Conservation (phyloP, 345 rosid genomes). For the Hirschfeldia incana region DNA sequence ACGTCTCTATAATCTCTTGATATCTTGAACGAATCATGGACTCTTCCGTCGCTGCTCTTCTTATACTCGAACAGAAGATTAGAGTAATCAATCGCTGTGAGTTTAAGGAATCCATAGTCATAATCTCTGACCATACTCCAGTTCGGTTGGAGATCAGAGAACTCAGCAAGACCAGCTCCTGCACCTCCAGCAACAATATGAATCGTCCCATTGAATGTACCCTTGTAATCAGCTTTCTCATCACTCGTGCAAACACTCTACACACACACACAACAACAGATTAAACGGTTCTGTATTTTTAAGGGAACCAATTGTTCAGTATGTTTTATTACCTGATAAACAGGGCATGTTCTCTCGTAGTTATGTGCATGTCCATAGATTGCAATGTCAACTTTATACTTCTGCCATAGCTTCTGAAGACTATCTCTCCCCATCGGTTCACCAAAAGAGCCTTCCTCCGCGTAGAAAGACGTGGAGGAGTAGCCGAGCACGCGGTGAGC, state of each 20-base stretch:
- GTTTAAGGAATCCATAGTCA: conserved; percentile 58
- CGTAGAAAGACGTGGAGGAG: conserved; percentile 55
- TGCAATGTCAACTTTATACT: conserved; percentile 75
- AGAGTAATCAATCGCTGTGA: conserved; percentile 59
- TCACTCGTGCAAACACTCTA: conserved; percentile 59
- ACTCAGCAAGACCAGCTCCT: conserved; percentile 59
- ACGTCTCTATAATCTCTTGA: conserved; percentile 59
- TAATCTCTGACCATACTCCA: conserved; percentile 64
- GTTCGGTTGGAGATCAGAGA: conserved; percentile 45
- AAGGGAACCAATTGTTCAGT: not conserved
- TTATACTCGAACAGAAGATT: conserved; percentile 62
- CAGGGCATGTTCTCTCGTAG: conserved; percentile 76
- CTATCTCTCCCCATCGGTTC: conserved; percentile 79
- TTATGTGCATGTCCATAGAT: conserved; percentile 72
- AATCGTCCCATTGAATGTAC: conserved; percentile 61
- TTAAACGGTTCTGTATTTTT: not conserved
- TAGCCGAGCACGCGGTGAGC: conserved; percentile 77
- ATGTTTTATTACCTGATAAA: conserved; percentile 52
- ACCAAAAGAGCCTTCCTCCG: conserved; percentile 55
- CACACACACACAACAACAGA: not conserved
- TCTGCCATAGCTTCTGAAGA: conserved; percentile 80
- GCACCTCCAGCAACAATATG: conserved; percentile 77
- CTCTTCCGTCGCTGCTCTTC: conserved; percentile 70
- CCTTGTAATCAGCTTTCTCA: conserved; percentile 56
- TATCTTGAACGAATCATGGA: conserved; percentile 60